Conservation (phyloP, 345 rosid genomes). For the Raphanus sativus region DNA sequence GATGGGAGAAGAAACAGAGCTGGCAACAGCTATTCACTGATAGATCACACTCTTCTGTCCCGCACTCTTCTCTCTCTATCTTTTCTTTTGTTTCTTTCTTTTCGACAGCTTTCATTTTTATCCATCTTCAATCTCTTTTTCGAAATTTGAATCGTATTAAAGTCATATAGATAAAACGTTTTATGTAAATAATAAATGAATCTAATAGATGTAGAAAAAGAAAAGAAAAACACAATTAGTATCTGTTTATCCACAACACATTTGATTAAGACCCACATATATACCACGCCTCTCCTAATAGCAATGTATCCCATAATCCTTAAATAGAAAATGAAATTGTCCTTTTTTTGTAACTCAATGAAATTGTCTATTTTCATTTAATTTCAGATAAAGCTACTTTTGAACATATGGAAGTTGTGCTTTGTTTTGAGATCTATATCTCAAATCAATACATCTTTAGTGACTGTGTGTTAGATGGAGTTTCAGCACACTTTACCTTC, state of each 20-base stretch:
- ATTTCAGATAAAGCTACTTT: neutral
- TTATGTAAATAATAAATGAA: neutral
- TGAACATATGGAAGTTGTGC: neutral
- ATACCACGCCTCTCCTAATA: neutral
- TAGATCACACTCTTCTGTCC: constrained; percentile 39
- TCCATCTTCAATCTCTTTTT: neutral
- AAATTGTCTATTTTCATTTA: neutral
- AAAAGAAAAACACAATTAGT: neutral
- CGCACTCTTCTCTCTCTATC: constrained; percentile 30
- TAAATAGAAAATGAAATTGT: neutral
- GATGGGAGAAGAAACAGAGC: constrained; percentile 40
- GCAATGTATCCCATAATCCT: neutral
- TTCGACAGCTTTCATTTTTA: constrained; percentile 33
- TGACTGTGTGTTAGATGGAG: neutral
- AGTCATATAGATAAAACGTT: neutral
- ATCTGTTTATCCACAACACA: neutral
- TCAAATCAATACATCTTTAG: neutral
- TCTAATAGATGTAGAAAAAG: neutral
- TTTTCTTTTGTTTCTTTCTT: constrained; percentile 29
- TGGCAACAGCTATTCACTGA: constrained; percentile 43
- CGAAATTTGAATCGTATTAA: constrained; percentile 4
- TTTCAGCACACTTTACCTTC: neutral
- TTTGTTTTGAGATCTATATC: neutral
- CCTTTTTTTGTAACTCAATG: too few relatives aligned
- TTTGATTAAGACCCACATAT: neutral